A percentile compares a stretch with the other conserved stretches of the same genome.
Conservation (phyloP, 352 stramenopile genomes). For the Phytophthora hibernalis region DNA sequence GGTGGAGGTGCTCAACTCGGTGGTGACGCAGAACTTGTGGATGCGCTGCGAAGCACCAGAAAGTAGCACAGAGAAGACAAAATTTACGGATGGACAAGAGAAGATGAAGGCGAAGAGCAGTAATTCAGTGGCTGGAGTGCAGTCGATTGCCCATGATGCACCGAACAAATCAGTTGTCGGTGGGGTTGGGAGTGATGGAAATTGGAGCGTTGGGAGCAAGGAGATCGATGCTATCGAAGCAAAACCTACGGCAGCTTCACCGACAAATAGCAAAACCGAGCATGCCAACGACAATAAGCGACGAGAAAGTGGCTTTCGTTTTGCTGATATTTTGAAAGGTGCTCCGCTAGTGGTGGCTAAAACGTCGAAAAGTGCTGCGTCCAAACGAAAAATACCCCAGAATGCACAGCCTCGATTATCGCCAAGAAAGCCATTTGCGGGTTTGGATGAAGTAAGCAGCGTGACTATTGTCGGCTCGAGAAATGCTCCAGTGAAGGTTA, state of each 20-base stretch:
- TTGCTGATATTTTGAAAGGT: background rate
- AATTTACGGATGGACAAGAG: background rate
- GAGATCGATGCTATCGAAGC: background rate
- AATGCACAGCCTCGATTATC: background rate
- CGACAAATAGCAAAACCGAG: background rate
- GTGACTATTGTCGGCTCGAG: background rate
- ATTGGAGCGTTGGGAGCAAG: background rate
- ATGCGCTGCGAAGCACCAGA: background rate
- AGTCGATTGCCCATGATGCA: background rate
- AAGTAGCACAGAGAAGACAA: background rate
- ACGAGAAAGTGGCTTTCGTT: background rate
- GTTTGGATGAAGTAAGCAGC: background rate
- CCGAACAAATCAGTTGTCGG: background rate
- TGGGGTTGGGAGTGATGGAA: background rate
- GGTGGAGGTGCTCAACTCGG: slow-evolving; percentile 42
- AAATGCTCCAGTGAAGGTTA: background rate
- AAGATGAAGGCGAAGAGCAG: slow-evolving; percentile 18
- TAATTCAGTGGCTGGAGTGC: background rate
- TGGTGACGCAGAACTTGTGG: slow-evolving; percentile 35
- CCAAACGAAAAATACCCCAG: background rate
- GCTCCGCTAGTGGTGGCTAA: background rate
- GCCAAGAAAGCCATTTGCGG: background rate
- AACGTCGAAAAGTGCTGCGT: background rate
- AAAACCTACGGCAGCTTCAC: background rate
- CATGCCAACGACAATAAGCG: background rate